A percentile compares a stretch with the other conserved stretches of the same genome.
Conservation (phyloP, 495 filamentous ascomycete genomes). For the Aspergillus haitiensis region DNA sequence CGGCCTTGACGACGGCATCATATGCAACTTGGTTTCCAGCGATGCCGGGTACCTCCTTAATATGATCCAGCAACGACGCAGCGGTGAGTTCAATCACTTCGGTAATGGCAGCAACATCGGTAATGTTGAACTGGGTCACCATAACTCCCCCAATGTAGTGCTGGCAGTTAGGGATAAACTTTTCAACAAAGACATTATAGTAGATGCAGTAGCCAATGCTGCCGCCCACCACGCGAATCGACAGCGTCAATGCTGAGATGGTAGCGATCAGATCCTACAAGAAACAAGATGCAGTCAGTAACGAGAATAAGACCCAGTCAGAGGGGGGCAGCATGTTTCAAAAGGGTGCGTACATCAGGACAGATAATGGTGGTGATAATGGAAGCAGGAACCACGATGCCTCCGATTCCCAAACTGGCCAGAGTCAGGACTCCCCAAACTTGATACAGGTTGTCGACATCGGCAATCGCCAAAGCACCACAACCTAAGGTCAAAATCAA, state of each 20-base stretch:
- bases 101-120: constrained; percentile 37
- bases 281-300: no score
- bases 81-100: constrained; percentile 59
- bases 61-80: constrained; percentile 53
- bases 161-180: constrained; percentile 55
- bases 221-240: constrained; percentile 70
- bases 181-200: constrained; percentile 72
- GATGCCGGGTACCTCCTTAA: constrained; percentile 58
- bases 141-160: constrained; percentile 57
- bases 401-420: constrained; percentile 71
- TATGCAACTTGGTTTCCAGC: constrained; percentile 53
- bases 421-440: constrained; percentile 65
- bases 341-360: constrained; percentile 48
- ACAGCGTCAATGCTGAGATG: constrained; percentile 68
- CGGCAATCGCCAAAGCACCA: constrained; percentile 58
- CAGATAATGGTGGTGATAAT: constrained; percentile 75
- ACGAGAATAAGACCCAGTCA: neutral
- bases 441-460: constrained; percentile 57
- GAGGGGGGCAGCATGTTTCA: neutral
- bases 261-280: constrained; percentile 67
- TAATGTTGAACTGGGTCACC: constrained; percentile 55
- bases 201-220: constrained; percentile 72
- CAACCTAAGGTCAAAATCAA: constrained; percentile 43
- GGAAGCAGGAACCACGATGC: constrained; percentile 69
- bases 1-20: constrained; percentile 58